These are phyloP conservation scores for Papiliotrema laurentii DNA, from an alignment of 1,284 basidiomycete genomes.

Conservation along the genomic window DNA sequence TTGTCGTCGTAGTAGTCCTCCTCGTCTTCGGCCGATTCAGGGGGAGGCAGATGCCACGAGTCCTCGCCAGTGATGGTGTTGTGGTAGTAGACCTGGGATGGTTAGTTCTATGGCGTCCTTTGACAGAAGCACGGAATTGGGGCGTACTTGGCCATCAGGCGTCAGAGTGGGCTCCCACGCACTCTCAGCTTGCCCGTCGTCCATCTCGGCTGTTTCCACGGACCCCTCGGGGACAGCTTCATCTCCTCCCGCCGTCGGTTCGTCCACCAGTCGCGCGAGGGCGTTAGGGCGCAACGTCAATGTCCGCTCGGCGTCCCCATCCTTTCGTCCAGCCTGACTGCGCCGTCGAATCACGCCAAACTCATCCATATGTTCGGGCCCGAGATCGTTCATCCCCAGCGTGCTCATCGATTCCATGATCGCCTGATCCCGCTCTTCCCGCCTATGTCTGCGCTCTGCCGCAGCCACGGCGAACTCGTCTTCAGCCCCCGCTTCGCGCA, in stretches of 20 bases:
- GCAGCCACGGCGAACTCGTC: slow-evolving; percentile 5
- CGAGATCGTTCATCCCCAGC: neutral
- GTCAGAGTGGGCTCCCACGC: slow-evolving; percentile 50
- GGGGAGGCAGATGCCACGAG: slow-evolving; percentile 69
- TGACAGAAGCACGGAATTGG: neutral
- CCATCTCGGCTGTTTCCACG: neutral
- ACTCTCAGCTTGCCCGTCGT: slow-evolving; percentile 15
- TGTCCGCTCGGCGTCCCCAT: neutral
- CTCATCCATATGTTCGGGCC: slow-evolving; percentile 1
- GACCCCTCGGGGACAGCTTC: neutral
- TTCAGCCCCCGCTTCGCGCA: slow-evolving; percentile 13
- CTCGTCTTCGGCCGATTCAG: slow-evolving; percentile 52
- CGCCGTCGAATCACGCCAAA: neutral
- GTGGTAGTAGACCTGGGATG: slow-evolving; percentile 79
- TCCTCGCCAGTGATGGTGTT: slow-evolving; percentile 86
- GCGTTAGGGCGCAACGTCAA: neutral
- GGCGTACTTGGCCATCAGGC: slow-evolving; percentile 46
- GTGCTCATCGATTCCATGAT: neutral
- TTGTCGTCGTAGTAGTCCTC: slow-evolving; percentile 41
- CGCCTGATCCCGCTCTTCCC: neutral
- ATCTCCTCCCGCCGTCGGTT: no score
- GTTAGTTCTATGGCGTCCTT: neutral
- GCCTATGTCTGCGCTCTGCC: neutral
- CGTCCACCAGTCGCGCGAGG: no score
- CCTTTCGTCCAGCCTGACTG: neutral